Conservation (phyloP, 495 filamentous ascomycete species). For the Bombardia bombarda region DNA sequence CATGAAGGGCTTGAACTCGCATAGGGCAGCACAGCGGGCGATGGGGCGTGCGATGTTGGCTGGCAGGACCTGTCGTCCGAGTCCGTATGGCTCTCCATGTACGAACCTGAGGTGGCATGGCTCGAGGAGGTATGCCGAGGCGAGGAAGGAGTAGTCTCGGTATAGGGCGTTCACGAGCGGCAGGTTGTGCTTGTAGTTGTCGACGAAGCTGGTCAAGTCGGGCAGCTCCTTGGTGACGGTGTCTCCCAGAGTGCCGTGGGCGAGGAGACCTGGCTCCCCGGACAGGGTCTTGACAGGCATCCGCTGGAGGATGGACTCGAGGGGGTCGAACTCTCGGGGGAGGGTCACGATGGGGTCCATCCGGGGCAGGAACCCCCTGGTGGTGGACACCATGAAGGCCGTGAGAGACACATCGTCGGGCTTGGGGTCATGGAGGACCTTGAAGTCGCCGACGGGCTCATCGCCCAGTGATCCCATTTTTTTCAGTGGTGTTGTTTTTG, state of each 20-base stretch:
- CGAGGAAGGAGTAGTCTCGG: constrained; percentile 83
- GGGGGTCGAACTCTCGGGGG: constrained; percentile 59
- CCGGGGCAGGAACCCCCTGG: constrained; percentile 69
- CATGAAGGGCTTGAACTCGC: constrained; percentile 82
- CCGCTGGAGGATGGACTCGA: constrained; percentile 61
- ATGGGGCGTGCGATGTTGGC: constrained; percentile 64
- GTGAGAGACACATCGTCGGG: constrained; percentile 46
- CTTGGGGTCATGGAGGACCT: constrained; percentile 30
- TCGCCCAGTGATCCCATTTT: constrained; percentile 26
- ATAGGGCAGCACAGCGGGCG: constrained; percentile 67
- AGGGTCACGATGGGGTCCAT: constrained; percentile 52
- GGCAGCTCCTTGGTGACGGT: constrained; percentile 58
- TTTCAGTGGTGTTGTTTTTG: neutral
- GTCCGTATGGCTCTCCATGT: constrained; percentile 61
- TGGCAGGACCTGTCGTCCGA: constrained; percentile 65
- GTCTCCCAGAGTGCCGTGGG: constrained; percentile 60
- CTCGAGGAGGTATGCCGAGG: constrained; percentile 84
- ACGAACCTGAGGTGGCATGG: constrained; percentile 76
- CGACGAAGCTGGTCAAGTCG: constrained; percentile 62
- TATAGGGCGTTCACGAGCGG: constrained; percentile 75
- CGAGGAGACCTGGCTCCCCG: constrained; percentile 69
- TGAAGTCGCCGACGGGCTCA: constrained; percentile 21
- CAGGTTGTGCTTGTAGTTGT: constrained; percentile 61
- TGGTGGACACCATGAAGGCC: constrained; percentile 82
- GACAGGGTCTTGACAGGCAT: constrained; percentile 66